Evolutionary conservation across 768 basidiomycete species (phyloP).

Genomic region (Polyporus arcularius): DNA sequence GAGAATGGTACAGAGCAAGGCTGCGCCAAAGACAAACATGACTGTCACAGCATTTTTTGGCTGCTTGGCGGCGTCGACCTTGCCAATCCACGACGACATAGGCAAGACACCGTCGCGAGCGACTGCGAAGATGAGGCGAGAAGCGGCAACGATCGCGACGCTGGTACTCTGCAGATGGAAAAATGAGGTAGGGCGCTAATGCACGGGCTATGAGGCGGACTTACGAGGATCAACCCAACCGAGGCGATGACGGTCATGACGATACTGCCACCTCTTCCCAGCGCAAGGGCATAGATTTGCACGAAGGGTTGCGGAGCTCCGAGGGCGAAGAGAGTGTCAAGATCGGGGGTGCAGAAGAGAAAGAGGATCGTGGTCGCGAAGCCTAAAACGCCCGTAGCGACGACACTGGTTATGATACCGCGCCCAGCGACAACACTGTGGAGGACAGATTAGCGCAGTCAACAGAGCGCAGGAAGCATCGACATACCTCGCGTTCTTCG

Average conservation of each 20-base stretch:
- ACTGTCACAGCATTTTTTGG: slow-evolving; percentile 86
- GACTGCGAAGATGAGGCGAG: slow-evolving; percentile 87
- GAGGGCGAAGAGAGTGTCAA: slow-evolving; percentile 73
- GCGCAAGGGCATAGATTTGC: slow-evolving; percentile 79
- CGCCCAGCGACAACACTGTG: slow-evolving; percentile 73
- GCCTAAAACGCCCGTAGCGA: slow-evolving; percentile 79
- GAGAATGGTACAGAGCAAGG: slow-evolving; percentile 82
- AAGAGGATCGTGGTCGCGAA: slow-evolving; percentile 80
- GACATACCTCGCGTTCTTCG: slow-evolving; percentile 32
- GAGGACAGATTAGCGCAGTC: neutral
- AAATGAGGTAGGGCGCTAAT: neutral
- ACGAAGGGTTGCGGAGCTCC: slow-evolving; percentile 91
- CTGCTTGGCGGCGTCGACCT: slow-evolving; percentile 69
- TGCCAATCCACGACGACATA: slow-evolving; percentile 78
- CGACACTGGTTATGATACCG: slow-evolving; percentile 77
- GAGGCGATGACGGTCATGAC: slow-evolving; percentile 89
- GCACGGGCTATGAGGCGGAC: slow-evolving; percentile 23
- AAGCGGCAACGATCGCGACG: slow-evolving; percentile 85
- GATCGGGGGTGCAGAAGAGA: slow-evolving; percentile 81
- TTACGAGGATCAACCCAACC: slow-evolving; percentile 81
- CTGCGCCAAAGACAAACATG: slow-evolving; percentile 77
- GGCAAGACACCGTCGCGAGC: slow-evolving; percentile 94
- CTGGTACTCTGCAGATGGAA: slow-evolving; percentile 67
- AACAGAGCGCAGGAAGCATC: neutral
- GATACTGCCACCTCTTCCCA: slow-evolving; percentile 76